Evolutionary conservation across 352 stramenopile species (phyloP), one percentile per base, ranked within the genome.

Genomic region (Elongisporangium senticosum): DNA sequence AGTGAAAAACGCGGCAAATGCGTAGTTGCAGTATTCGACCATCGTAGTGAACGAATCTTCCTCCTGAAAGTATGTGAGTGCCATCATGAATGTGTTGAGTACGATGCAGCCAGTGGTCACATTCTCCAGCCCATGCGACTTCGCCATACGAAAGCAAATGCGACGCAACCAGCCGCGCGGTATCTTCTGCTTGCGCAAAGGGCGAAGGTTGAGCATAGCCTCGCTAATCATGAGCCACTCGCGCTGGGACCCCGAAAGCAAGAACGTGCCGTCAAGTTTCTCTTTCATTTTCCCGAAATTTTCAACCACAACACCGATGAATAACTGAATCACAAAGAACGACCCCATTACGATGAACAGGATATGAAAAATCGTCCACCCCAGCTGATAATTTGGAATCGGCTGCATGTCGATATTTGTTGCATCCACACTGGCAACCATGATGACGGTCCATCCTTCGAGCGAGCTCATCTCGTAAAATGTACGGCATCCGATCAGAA

Each of bases 311-410:
- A 97, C 88, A 24, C 89, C 91, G 4, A 96, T 89, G 65, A 98
- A 98, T 4, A 97, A 73, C 61, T 97, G 89, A 40, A 96, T 90
- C 20, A 96, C 78, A 62, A 98, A 96, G 65, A 95, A 97, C 20
- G 86, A 79, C 19, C 89, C 87, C 3, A 91, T 64, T 22, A 96
- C 74, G 54, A 97, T 91, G 63, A 96, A 98, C 7, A 77, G 48
- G 54, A 97, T 85, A 64, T 90, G 97, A 62, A 96, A 97, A 14
- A 93, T 49, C 6, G 80, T 80, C 79, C 87, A 93, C 5, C 69
- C 53, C 37, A 79, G 67, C 47, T 84, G 86, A 60, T 83, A 55
- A 63, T 96, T 91, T 7, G 53, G 52, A 7, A 89, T 70, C 11
- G 89, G 89, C 68, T 98, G 91, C 86, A 96, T 96, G 58, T 94